Evolutionary conservation across 129 eudicot species (phyloP), one percentile per base, ranked within the genome.

Genomic region (Flaveria bidentis): DNA sequence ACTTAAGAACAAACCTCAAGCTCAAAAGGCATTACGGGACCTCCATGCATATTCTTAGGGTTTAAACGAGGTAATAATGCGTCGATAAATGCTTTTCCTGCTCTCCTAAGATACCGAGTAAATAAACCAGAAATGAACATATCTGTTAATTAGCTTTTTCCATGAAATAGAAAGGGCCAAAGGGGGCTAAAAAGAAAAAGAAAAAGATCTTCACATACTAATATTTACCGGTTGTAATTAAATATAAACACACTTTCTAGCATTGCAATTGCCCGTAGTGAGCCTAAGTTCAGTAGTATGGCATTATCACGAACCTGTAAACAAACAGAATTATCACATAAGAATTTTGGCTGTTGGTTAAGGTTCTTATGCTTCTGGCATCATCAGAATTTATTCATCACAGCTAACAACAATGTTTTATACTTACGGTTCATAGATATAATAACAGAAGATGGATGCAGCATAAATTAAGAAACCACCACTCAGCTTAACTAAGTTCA

Each of bases 21-120:
- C 74, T 89, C 97, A 88, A 95, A 95, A 23, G 99, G 96, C 99
- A 95, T 91, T 57, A 94, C 88, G 53, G 90, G 92, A 51, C 88
- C 90, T 80, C 93, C 99, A 84, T 78, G 85, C 68, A 62, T 74
- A 78, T 78, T 87, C 71, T 87, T 86, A 28, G 99, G 97, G 72
- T 89, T 91, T 76, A 95, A 80, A 71, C 97, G 94, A 68, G 99
- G 99, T 78, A 95, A 76, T 73, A 95, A 85, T 30, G 94, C 74
- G 75, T 95, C 99, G 47, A 95, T 91, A 69, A 95, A 95, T 80
- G 96, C 99, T 85, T 95, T 95, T 61, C 99, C 97, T 28, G 91
- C 99, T 82, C 86, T 84, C 76, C 99, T 95, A 79, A 63, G 56
- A 77, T 22, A 55, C 60, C 33, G 73, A 87, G 16, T 75, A 80